Conservation (phyloP, 257 asterid genomes). For the Echites panduratus region DNA sequence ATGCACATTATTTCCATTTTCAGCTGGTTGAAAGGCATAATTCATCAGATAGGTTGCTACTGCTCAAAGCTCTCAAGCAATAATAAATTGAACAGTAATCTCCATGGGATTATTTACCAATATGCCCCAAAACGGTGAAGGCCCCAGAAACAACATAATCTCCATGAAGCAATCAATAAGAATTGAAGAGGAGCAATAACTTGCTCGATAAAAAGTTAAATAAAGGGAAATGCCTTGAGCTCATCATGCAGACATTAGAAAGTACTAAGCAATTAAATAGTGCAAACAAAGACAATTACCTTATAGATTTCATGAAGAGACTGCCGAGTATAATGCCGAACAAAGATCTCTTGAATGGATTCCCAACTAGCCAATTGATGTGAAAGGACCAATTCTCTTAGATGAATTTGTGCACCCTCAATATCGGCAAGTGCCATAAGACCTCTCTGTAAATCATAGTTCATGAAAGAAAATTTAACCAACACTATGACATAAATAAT, state of each 20-base stretch:
- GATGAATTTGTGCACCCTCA: slow-evolving; percentile 91
- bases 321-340: slow-evolving; percentile 79
- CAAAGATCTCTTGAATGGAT: slow-evolving; percentile 79
- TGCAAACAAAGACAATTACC: slow-evolving; percentile 33
- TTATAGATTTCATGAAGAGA: slow-evolving; percentile 94
- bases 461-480: slow-evolving; percentile 1
- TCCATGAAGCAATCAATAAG: neutral
- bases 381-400: slow-evolving; percentile 68
- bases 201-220: neutral
- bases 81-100: neutral
- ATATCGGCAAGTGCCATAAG: slow-evolving; percentile 98
- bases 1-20: neutral
- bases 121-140: neutral
- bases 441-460: slow-evolving; percentile 58
- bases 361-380: slow-evolving; percentile 98
- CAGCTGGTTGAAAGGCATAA: slow-evolving; percentile 5
- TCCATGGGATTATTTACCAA: neutral
- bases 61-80: neutral
- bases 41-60: neutral
- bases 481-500: neutral
- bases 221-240: neutral
- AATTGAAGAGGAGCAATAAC: neutral
- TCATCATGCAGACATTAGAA: neutral
- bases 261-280: neutral
- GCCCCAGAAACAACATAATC: no score